Conservation (phyloP, 2,329 filamentous ascomycete genomes). For the Harringtonia lauricola region DNA sequence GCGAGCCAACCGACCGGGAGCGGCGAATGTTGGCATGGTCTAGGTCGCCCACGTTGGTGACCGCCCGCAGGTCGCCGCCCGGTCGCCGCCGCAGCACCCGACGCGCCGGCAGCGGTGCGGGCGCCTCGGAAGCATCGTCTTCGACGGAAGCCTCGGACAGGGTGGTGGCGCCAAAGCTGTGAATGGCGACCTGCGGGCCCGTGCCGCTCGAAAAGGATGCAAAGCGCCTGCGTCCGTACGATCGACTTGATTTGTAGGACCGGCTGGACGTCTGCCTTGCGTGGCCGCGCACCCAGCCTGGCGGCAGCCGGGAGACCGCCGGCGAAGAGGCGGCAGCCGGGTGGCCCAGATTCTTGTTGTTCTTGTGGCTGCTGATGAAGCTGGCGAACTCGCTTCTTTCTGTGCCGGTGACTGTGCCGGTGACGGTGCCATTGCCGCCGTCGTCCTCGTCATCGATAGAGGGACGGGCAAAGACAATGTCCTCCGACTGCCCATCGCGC, state of each 20-base stretch:
- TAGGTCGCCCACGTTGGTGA: slow-evolving; percentile 52
- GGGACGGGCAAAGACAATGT: slow-evolving; percentile 16
- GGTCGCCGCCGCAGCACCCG: slow-evolving; percentile 61
- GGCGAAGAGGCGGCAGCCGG: slow-evolving; percentile 9
- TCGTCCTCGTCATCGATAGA: slow-evolving; percentile 18
- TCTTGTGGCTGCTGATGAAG: no score
- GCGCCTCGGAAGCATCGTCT: slow-evolving; percentile 31
- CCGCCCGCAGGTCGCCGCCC: slow-evolving; percentile 63
- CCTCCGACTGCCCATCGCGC: slow-evolving; percentile 19
- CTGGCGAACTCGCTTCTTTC: not conserved
- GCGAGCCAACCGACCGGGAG: slow-evolving; percentile 47
- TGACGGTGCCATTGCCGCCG: no score
- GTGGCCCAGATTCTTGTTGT: slow-evolving; percentile 1
- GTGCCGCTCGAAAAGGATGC: slow-evolving; percentile 50
- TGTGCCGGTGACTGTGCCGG: not conserved
- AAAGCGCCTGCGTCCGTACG: slow-evolving; percentile 41
- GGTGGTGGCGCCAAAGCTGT: slow-evolving; percentile 51
- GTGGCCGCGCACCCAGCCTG: slow-evolving; percentile 26
- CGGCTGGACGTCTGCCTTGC: slow-evolving; percentile 34
- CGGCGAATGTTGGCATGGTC: slow-evolving; percentile 36
- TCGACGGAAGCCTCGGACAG: slow-evolving; percentile 38
- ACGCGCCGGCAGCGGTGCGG: slow-evolving; percentile 42
- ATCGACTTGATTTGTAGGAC: slow-evolving; percentile 37
- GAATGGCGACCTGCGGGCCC: slow-evolving; percentile 35
- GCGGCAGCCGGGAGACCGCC: slow-evolving; percentile 18